Conservation (phyloP, 495 filamentous ascomycete genomes). For the Amorphotheca resinae region DNA sequence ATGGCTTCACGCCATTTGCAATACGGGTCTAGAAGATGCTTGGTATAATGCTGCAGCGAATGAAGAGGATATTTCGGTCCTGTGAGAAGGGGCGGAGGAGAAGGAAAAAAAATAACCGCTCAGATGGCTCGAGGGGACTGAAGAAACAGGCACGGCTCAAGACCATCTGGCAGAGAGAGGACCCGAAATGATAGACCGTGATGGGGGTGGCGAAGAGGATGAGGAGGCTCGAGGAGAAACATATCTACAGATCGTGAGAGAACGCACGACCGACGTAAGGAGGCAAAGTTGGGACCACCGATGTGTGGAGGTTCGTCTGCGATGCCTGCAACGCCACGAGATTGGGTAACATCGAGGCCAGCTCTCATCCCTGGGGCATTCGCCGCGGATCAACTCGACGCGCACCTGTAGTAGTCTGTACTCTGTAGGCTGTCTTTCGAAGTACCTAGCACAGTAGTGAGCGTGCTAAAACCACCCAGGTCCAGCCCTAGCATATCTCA, state of each 20-base stretch:
- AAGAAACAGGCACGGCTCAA: background rate
- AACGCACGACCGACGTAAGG: background rate
- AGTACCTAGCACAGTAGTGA: no score
- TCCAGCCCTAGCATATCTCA: background rate
- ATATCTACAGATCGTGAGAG: constrained; percentile 11
- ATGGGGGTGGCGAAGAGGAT: constrained; percentile 7
- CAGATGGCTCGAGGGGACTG: background rate
- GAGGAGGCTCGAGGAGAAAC: constrained; percentile 15
- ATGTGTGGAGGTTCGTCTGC: constrained; percentile 13
- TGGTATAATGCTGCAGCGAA: constrained; percentile 1
- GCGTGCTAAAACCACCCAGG: background rate
- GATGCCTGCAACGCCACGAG: constrained; percentile 16
- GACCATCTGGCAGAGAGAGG: background rate
- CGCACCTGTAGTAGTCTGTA: no score
- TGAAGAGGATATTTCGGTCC: constrained; percentile 10
- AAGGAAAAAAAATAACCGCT: constrained; percentile 10
- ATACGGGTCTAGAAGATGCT: constrained; percentile 4
- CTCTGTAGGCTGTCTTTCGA: no score
- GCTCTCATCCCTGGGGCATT: constrained; percentile 11
- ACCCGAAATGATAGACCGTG: background rate
- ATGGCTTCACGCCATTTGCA: constrained; percentile 18
- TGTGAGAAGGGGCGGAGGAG: constrained; percentile 7
- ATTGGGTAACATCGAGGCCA: constrained; percentile 18
- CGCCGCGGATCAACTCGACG: constrained; percentile 17
- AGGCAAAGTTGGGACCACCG: background rate